Evolutionary conservation across 192 early-diverging fungal species (phyloP).

Genomic region (Paraglomus occultum): DNA sequence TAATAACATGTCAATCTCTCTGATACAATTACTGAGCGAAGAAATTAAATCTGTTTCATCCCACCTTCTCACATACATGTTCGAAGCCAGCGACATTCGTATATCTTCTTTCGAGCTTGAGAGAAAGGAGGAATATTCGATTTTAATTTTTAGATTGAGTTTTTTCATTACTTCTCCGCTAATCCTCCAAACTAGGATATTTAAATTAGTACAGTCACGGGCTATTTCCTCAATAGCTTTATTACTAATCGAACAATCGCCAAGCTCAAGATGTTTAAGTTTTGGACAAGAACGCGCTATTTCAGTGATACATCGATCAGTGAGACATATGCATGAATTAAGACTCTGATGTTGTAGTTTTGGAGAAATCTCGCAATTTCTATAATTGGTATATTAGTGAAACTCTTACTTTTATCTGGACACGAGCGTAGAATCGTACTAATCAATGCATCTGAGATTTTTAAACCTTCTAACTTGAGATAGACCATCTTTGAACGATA

Average conservation of each 20-base stretch:
- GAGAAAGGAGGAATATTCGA: conserved; percentile 3
- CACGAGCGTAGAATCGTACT: conserved; percentile 16
- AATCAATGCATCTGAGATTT: conserved; percentile 23
- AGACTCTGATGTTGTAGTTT: conserved; percentile 14
- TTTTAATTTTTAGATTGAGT: conserved; percentile 16
- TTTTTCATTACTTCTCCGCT: conserved; percentile 18
- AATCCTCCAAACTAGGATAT: neutral
- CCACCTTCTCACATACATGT: neutral
- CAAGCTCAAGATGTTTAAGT: conserved; percentile 19
- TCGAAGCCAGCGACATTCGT: neutral
- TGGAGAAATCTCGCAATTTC: conserved; percentile 8
- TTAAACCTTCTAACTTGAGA: conserved; percentile 16
- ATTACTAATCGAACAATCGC: conserved; percentile 12
- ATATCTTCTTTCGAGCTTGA: neutral
- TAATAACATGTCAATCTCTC: conserved; percentile 31
- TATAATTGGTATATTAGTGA: conserved; percentile 23
- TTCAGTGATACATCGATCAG: conserved; percentile 17
- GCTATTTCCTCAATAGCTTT: conserved; percentile 10
- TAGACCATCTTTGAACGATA: conserved; percentile 14
- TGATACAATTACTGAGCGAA: conserved; percentile 8
- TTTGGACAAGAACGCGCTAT: conserved; percentile 3
- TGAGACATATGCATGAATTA: conserved; percentile 19
- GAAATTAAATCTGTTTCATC: conserved; percentile 4
- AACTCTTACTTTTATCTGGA: conserved; percentile 21
- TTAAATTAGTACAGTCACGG: conserved; percentile 8